Evolutionary conservation across 176 grass and related monocot species (phyloP), one percentile per base, ranked within the genome.

Genomic region (Musa itinerans): DNA sequence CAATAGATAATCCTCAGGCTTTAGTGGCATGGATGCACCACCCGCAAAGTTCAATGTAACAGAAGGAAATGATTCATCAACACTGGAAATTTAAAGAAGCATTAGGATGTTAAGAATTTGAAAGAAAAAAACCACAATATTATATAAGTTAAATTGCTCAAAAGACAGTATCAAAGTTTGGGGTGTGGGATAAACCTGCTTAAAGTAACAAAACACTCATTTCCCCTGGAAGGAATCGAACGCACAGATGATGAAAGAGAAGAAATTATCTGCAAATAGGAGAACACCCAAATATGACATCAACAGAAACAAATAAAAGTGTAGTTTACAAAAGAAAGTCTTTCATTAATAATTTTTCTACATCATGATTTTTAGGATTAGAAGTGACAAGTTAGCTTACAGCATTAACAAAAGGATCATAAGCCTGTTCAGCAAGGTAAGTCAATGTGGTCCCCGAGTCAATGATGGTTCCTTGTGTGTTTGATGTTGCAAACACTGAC

Each of bases 371-470:
- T n/a, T 51, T 50, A 50, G 34, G 15, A 1, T 17, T 50, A 79
- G 9, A 49, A 57, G 43, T 43, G 57, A 78, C 17, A 65, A 68
- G 75, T 59, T 20, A 76, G 79, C 87, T 89, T 29, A 99, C 95
- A 52, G 95, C 86, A 67, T 79, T 91, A 78, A 99, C 77, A 86
- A 99, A 99, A 69, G 95, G 95, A 84, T 89, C 86, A 68, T 94
- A 99, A 57, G 91, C 86, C 68, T 85, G 88, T 56, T 99, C 88
- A 25, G 89, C 90, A 77, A 99, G 95, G 56, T 99, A 99, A 56
- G 87, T 84, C 76, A 99, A 81, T 63, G 95, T 99, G 54, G 95
- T 99, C 51, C 95, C 95, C 12, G 95, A 99, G 82, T 99, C 95
- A 15, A 99, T 77, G 68, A 99, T 92, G 53, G 95, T 99, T 82